Evolutionary conservation across 2,329 filamentous ascomycete genomes (phyloP), one percentile per base, ranked within the genome.

Genomic region (Eutypa lata): DNA sequence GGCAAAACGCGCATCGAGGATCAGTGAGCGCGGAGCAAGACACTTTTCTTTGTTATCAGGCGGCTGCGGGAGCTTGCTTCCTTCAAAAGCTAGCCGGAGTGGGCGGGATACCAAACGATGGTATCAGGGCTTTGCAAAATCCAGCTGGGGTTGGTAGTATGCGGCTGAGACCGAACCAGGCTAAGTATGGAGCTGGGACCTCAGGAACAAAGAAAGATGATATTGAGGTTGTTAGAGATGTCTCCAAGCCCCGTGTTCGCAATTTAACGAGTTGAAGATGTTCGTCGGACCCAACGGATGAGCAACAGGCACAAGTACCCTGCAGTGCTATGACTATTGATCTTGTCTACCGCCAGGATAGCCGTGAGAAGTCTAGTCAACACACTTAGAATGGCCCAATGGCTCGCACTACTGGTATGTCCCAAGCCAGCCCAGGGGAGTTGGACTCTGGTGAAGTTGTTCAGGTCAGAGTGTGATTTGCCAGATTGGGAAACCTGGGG

Each of bases 191-290:
- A 49, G 58, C 54, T 42, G 22, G 42, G 54, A 48, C n/a, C 47
- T 52, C 44, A 53, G 52, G 54, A 59, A 68, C 65, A 68, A 68
- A 68, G 64, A 66, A 62, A 60, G 51, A 56, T 52, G 61, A 65
- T 63, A 59, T 63, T 56, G 54, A 57, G 52, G 56, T 59, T 53
- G 59, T 62, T 52, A 64, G 60, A 61, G 52, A 19, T 54, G n/a
- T n/a, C 54, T 58, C 52, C 52, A 49, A 52, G 53, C 43, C 51
- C 52, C 48, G 49, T 57, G 53, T 59, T 58, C 55, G 52, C 53
- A 55, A 57, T 58, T 59, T 61, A 61, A 55, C 62, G 58, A 59
- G 56, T 53, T 54, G 53, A 56, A 40, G 47, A 56, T 46, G 48
- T 16, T 49, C 47, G 16, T 48, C 37, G 18, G 37, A 37, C 43